Evolutionary conservation across 2,329 filamentous ascomycete genomes (phyloP).

Genomic region (Phoma sp.): DNA sequence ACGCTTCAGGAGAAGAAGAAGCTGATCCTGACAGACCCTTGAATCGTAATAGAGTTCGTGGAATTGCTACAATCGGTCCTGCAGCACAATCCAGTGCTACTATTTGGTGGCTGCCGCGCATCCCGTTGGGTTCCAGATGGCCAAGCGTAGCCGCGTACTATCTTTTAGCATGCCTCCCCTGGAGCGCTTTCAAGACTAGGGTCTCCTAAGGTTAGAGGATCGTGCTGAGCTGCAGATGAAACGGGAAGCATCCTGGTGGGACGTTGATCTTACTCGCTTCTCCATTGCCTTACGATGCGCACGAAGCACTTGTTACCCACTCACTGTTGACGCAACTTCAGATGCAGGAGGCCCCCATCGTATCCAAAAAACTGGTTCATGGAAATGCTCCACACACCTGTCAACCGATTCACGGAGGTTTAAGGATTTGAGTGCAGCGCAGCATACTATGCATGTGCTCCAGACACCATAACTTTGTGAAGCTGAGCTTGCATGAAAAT

Average conservation of each 20-base stretch:
- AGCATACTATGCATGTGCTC: neutral
- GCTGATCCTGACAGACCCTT: constrained; percentile 16
- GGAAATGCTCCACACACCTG: neutral
- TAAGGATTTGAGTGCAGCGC: neutral
- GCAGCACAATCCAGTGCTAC: neutral
- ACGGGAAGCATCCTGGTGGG: constrained; percentile 12
- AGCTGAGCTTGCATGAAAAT: neutral
- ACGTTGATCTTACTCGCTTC: constrained; percentile 14
- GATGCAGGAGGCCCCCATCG: constrained; percentile 1
- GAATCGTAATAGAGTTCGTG: constrained; percentile 30
- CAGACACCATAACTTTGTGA: neutral
- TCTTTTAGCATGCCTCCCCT: constrained; percentile 16
- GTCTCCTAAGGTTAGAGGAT: constrained; percentile 5
- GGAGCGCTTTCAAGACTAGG: constrained; percentile 4
- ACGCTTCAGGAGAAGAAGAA: constrained; percentile 24
- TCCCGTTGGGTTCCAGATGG: constrained; percentile 2
- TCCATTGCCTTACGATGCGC: constrained; percentile 7
- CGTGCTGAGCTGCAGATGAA: constrained; percentile 15
- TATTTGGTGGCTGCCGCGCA: constrained; percentile 6
- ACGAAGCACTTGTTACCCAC: constrained; percentile 9
- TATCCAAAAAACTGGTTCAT: neutral
- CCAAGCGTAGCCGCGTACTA: neutral
- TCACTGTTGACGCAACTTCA: constrained; percentile 15
- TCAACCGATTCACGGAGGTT: neutral
- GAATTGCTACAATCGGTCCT: constrained; percentile 10